Conservation (phyloP, 768 basidiomycete species). For the Mycena amicta region DNA sequence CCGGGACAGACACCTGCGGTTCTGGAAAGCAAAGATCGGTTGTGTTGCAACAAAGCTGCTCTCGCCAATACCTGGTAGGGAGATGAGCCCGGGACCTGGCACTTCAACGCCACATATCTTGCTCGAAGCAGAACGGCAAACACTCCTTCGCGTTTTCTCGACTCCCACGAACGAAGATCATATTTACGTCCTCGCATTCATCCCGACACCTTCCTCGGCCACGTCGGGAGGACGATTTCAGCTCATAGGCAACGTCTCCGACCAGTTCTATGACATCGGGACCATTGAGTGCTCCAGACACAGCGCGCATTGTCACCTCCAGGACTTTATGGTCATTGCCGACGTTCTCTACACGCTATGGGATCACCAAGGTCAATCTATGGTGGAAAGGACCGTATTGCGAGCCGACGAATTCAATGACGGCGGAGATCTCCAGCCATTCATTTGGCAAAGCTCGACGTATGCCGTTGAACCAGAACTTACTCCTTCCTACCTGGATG, state of each 20-base stretch:
- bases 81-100: slow-evolving; percentile 33
- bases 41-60: slow-evolving; percentile 68
- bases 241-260: slow-evolving; percentile 56
- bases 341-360: slow-evolving; percentile 69
- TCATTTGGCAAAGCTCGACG: slow-evolving; percentile 56
- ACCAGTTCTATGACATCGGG: slow-evolving; percentile 60
- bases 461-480: slow-evolving; percentile 75
- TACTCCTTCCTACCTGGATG: slow-evolving; percentile 87
- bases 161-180: slow-evolving; percentile 47
- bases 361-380: slow-evolving; percentile 79
- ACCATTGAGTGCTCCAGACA: slow-evolving; percentile 60
- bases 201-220: slow-evolving; percentile 65
- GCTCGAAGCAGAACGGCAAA: slow-evolving; percentile 63
- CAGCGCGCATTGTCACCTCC: slow-evolving; percentile 71
- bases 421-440: slow-evolving; percentile 27
- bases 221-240: slow-evolving; percentile 82
- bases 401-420: slow-evolving; percentile 40
- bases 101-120: slow-evolving; percentile 44
- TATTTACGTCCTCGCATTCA: slow-evolving; percentile 70
- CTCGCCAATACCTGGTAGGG: slow-evolving; percentile 37
- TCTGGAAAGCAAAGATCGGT: slow-evolving; percentile 80
- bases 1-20: slow-evolving; percentile 78
- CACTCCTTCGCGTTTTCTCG: slow-evolving; percentile 66
- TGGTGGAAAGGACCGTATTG: slow-evolving; percentile 60
- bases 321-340: slow-evolving; percentile 70